Conservation (phyloP, 257 asterid species). For the Jasminum sambac region DNA sequence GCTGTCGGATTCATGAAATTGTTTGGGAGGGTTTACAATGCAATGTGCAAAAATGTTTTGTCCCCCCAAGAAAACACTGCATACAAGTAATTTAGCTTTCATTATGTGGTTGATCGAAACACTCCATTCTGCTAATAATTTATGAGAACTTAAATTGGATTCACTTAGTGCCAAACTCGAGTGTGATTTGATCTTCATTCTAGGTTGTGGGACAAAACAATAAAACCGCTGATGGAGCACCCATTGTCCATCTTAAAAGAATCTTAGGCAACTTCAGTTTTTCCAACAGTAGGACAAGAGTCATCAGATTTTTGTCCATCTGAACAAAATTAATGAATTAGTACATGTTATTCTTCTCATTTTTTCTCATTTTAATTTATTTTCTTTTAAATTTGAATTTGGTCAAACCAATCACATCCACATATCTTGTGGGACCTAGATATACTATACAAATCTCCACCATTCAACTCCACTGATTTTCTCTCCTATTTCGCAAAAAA, state of each 20-base stretch:
- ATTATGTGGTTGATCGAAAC: background rate
- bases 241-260: background rate
- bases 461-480: too few relatives aligned
- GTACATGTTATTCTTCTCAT: too few relatives aligned
- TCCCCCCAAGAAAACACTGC: background rate
- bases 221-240: background rate
- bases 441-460: too few relatives aligned
- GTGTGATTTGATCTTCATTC: background rate
- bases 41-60: background rate
- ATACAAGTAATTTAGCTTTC: background rate
- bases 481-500: too few relatives aligned
- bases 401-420: too few relatives aligned
- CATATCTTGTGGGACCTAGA: too few relatives aligned
- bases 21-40: background rate
- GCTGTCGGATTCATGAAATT: background rate
- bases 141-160: background rate
- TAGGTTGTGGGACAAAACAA: background rate
- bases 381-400: too few relatives aligned
- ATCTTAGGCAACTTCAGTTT: background rate
- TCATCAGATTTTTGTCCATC: background rate
- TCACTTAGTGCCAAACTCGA: background rate
- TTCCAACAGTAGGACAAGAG: background rate
- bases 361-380: too few relatives aligned
- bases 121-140: background rate
- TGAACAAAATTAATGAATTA: background rate